Evolutionary conservation across 2,329 filamentous ascomycete species (phyloP), one percentile per base, ranked within the genome.

Genomic region (Drechslerella stenobrocha): DNA sequence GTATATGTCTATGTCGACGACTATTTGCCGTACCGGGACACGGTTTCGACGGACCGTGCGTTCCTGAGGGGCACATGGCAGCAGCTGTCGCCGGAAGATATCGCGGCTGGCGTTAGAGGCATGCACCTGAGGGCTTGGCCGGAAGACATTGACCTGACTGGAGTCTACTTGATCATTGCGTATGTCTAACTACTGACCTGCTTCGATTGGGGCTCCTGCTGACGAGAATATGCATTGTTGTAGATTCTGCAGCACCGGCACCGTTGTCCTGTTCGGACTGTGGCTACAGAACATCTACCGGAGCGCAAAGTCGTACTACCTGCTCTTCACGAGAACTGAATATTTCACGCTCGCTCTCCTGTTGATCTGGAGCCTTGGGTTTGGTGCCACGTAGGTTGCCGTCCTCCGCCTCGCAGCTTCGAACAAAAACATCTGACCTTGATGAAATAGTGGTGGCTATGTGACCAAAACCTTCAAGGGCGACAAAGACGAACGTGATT

Each of bases 361-460:
- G 13, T 47, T 34, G 18, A 52, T 69, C 15, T 69, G 45, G 30
- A 22, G 40, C 9, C 40, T 61, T 42, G 64, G 37, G 35, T 69
- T 63, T 35, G 64, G 64, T 57, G 64, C 64, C 28, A 69, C 64
- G 64, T 69, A 69, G 52, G 64, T 30, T 20, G 3, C 30, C 28
- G 3, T 52, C 30, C 13, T 34, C 9, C 18, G 42, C 34, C 3
- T 52, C 9, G 8, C n/a, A 5, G 46, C 1, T 13, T 22, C 11
- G 18, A n/a, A 42, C 8, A 18, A 2, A 47, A 47, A 69, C 20
- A n/a, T 34, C 8, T 40, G 1, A 18, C 37, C 15, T 26, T 15
- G n/a, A n/a, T n/a, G n/a, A n/a, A n/a, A n/a, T 22, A 69, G 64
- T 46, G 64, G 57, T 35, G 64, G 64, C n/a, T 69, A 69, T 51